These are phyloP conservation scores for Candida germanica DNA, from an alignment of 805 yeast genomes.

Conservation along the genomic window DNA sequence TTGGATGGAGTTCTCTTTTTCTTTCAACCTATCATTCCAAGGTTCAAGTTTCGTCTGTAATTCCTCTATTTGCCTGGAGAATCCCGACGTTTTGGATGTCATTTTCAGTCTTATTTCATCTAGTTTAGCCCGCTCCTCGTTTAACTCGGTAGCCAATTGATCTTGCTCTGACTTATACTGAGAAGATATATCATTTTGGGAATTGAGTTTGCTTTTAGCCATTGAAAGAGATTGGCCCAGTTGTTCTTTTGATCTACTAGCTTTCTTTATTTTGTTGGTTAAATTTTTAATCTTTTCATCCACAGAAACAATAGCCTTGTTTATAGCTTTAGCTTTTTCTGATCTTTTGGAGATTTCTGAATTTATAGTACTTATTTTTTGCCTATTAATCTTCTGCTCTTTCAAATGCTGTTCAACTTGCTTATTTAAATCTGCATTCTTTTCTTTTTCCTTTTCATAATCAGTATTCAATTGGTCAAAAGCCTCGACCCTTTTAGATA, in stretches of 20 bases:
- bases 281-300: slow-evolving; percentile 77
- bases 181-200: slow-evolving; percentile 42
- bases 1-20: slow-evolving; percentile 60
- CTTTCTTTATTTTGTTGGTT: slow-evolving; percentile 54
- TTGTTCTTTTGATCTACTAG: slow-evolving; percentile 49
- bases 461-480: slow-evolving; percentile 35
- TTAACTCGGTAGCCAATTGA: slow-evolving; percentile 43
- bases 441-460: slow-evolving; percentile 26
- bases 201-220: slow-evolving; percentile 45
- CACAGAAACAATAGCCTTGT: slow-evolving; percentile 57
- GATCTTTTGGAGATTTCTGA: slow-evolving; percentile 18
- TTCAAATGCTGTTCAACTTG: slow-evolving; percentile 27
- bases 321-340: slow-evolving; percentile 30
- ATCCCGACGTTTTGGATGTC: slow-evolving; percentile 68
- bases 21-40: slow-evolving; percentile 67
- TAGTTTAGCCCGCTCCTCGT: slow-evolving; percentile 52
- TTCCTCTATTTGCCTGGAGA: slow-evolving; percentile 61
- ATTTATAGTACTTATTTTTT: slow-evolving; percentile 17
- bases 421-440: slow-evolving; percentile 24
- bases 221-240: slow-evolving; percentile 46
- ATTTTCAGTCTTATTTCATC: slow-evolving; percentile 63
- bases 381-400: slow-evolving; percentile 26
- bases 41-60: slow-evolving; percentile 74
- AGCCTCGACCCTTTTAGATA: slow-evolving; percentile 33
- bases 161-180: slow-evolving; percentile 45